Evolutionary conservation across 495 filamentous ascomycete species (phyloP), one percentile per base, ranked within the genome.

Genomic region (Mycothermus thermophilus): DNA sequence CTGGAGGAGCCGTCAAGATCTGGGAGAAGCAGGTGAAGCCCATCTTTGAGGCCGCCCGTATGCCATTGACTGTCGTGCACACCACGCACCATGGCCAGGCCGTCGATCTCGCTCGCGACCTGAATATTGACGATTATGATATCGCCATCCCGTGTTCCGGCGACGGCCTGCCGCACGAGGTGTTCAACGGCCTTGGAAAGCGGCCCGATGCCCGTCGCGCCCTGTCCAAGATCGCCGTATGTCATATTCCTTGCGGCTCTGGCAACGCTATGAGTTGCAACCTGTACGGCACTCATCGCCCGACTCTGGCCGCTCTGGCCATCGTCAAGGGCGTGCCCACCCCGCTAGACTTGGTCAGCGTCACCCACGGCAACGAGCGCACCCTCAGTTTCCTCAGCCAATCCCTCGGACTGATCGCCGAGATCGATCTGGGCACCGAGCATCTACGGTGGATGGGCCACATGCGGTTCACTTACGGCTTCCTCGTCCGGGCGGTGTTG

Each of bases 221-320:
- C 0, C 54, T 97, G 42, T 59, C 62, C 4, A 80, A 79, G 45
- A 54, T 93, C n/a, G 84, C 90, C 7, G 74, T 97, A 8, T 75
- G 78, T n/a, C 75, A 93, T 48, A 65, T 97, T 7, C 90, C 90
- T 7, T 90, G 88, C 50, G 90, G 90, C 5, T 83, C 80, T 29
- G 90, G 88, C 3, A 97, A 97, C 52, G 88, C 84, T 16, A 79
- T 96, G 82, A 80, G 79, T 29, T 81, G 79, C 65, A 95, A 94
- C 46, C 59, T 92, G 22, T 81, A 80, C 34, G 90, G 88, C 2
- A 90, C 83, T 1, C 72, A 76, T 22, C 79, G 74, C 42, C 71
- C 80, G 8, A 80, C 75, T 33, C 50, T 84, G 32, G 83, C 85
- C 3, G 80, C 88, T 7, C 53, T 97, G 41, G 71, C 71, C 3